Base-by-base conservation (phyloP, 1,284 basidiomycete genomes). In the Mycena sp. region DNA sequence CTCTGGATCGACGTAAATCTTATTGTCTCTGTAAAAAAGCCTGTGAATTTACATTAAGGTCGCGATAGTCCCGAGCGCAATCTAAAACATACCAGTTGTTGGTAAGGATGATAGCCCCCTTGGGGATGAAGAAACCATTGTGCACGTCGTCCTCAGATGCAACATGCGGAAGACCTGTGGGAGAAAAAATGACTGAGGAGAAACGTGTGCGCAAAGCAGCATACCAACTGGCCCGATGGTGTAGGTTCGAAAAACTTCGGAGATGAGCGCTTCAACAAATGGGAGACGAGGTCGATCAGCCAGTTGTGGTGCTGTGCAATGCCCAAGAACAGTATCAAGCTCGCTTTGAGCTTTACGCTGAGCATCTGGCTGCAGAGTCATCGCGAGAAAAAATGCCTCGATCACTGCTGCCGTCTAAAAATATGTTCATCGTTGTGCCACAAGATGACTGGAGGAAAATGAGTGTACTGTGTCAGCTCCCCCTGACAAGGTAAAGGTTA, bases 101-200 rank as follows among this genome's bases (percentile, higher is more conserved):
- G n/a, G 76, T 32, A 2, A 83, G 56, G 3, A 81, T 63, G 19
- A 78, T 60, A 0, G 76, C 66, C n/a, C 76, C 78, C 57, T 81
- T 79, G 9, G 81, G 81, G 10, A 81, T 77, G 28, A 72, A 74
- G 63, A 75, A 80, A 2, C 78, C 81, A 11, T 75, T 60, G 25
- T 83, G 74, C 3, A 72, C 55, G 37, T 76, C 73, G 16, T 76
- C 74, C 51, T 72, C 70, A 2, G 55, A 63, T 0, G 68, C 52
- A 14, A 62, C 61, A 64, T 76, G 76, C 4, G 75, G 71, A 32
- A 76, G 61, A 17, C 74, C 76, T 76, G 41, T 26, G 16, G 40
- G 29, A 28, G 26, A 46, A 23, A 3, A 17, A 14, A 6, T 40
- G 26, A 19, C 17, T 41, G 41, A 14, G 11, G n/a, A n/a, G n/a